Base-by-base conservation (phyloP, 2,329 filamentous ascomycete genomes). In the Fusarium anguioides region DNA sequence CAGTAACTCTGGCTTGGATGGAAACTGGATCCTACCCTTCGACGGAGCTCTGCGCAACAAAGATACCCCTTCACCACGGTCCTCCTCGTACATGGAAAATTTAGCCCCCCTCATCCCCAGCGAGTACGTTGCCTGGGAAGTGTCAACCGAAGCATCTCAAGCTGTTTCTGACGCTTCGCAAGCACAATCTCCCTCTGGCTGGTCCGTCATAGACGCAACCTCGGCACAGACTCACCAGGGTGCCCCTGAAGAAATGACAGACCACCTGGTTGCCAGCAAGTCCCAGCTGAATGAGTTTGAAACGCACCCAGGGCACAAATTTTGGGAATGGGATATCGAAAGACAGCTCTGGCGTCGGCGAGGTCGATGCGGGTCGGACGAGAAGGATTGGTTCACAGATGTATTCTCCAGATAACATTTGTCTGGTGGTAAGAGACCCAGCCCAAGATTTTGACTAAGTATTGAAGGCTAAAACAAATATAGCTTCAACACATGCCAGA, bases 341-440 rank as follows among this genome's bases (percentile, higher is more conserved):
- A 65, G 39, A 20, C 49, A 61, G 8, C 64, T 47, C 8, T 68
- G 64, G 64, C 36, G 49, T 11, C 36, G 41, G 18, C 37, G 51
- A 14, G 64, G 42, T 21, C 41, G 46, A 6, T 47, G 40, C 4
- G 60, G 64, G 3, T 21, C 17, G 9, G 39, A 53, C 6, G 49
- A 68, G 21, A 49, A 11, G 24, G 64, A 68, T 5, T 61, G 64
- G 64, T 68, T 68, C 12, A 37, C 12, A 31, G 27, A 29, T 29
- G 14, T 29, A 29, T 29, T 29, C 27, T 29, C 27, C 27, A 29
- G 27, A 29, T 29, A 29, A 29, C 27, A 29, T 29, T 29, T 29
- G 27, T 12, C 14, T 29, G 27, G 10, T 29, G 11, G 27, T 29
- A 29, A 29, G 27, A 29, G 27, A 29, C 27, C 10, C 27, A 29